Conservation (phyloP, 2,329 filamentous ascomycete species). For the Colletotrichum caudatum region DNA sequence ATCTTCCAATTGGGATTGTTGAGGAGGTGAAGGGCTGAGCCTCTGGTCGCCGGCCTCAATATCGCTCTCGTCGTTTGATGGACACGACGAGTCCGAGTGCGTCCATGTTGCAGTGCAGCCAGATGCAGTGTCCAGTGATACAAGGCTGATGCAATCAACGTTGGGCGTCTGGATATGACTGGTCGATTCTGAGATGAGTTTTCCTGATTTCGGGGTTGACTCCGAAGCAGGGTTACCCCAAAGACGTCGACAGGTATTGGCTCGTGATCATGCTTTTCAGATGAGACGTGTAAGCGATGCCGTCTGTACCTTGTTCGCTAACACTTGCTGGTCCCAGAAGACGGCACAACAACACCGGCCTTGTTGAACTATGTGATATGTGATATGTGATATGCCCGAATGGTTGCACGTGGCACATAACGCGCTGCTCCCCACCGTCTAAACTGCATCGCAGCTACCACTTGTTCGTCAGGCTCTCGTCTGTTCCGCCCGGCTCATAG, state of each 20-base stretch:
- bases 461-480: not conserved
- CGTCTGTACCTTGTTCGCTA: too few relatives aligned
- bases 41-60: not conserved
- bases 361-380: not conserved
- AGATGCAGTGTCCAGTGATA: too few relatives aligned
- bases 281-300: too few relatives aligned
- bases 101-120: not conserved
- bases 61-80: not conserved
- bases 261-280: not conserved
- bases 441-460: not conserved
- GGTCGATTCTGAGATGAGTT: fast-evolving
- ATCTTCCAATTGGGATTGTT: not conserved
- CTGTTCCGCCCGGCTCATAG: not conserved
- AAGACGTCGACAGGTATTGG: not conserved
- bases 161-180: not conserved
- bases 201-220: too few relatives aligned
- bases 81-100: not conserved
- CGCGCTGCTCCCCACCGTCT: too few relatives aligned
- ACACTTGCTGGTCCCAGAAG: not conserved
- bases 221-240: too few relatives aligned
- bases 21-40: not conserved
- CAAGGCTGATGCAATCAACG: not conserved
- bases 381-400: too few relatives aligned
- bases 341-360: fast-evolving
- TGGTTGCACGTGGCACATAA: not conserved